Conservation (phyloP, 73 alveolate species). For the Paramecium sonneborni region DNA sequence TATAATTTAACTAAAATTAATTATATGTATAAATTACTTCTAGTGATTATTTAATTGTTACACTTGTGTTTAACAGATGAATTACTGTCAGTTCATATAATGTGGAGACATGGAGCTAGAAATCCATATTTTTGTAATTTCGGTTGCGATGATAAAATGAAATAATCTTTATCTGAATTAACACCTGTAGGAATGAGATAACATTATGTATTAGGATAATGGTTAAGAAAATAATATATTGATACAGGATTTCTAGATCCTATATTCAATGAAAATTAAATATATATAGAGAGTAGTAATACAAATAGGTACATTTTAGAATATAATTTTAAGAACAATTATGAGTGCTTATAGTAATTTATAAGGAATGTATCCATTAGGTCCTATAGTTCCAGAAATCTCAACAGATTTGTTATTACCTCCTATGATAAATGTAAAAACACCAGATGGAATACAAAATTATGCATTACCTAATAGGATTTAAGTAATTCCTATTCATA, state of each 20-base stretch:
- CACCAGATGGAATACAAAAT: not conserved
- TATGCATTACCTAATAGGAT: conserved; percentile 12
- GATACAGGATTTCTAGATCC: conserved; percentile 70
- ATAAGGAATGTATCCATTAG: conserved; percentile 86
- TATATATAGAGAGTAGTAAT: conserved; percentile 78
- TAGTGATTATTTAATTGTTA: not conserved
- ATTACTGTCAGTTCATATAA: not conserved
- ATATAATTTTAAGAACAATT: conserved; percentile 64
- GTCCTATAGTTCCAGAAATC: conserved; percentile 56
- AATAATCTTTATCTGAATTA: conserved; percentile 70
- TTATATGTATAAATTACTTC: not conserved
- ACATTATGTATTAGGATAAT: conserved; percentile 82
- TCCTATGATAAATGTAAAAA: not conserved
- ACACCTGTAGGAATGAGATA: conserved; percentile 88
- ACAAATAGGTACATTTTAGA: conserved; percentile 63
- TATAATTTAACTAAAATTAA: not conserved
- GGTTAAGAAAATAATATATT: conserved; percentile 76
- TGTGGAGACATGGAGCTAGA: conserved; percentile 66
- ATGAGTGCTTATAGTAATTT: conserved; percentile 86
- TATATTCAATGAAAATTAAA: conserved; percentile 79
- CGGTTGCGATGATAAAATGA: conserved; percentile 43
- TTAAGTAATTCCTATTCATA: conserved; percentile 10
- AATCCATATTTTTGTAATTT: conserved; percentile 38
- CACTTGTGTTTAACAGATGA: not conserved
- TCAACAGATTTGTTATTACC: not conserved